Evolutionary conservation across 805 yeast genomes (phyloP).

Genomic region (Deakozyma indianensis): DNA sequence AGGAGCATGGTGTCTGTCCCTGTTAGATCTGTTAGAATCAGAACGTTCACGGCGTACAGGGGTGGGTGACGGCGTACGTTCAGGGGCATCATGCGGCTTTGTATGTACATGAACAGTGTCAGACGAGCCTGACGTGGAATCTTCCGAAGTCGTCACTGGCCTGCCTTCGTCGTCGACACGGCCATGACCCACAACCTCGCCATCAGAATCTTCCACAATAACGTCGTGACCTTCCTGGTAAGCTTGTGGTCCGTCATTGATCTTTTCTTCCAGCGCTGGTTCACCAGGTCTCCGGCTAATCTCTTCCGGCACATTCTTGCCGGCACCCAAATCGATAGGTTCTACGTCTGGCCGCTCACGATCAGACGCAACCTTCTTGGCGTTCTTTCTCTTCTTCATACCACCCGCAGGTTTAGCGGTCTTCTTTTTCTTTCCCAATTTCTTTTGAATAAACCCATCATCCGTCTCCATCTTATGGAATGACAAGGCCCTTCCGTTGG

Average conservation of each 20-base stretch:
- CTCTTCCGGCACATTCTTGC: constrained; percentile 23
- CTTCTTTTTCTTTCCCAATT: constrained; percentile 7
- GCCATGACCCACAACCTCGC: constrained; percentile 49
- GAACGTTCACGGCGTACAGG: not conserved
- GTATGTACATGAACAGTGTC: not conserved
- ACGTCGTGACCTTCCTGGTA: constrained; percentile 58
- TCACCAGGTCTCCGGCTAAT: constrained; percentile 23
- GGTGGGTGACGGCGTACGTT: constrained; percentile 14
- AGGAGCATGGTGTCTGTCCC: constrained; percentile 2
- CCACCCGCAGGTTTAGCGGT: constrained; percentile 14
- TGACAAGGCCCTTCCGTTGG: constrained; percentile 65
- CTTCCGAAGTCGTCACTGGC: not conserved
- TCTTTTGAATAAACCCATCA: constrained; percentile 16
- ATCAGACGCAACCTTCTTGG: constrained; percentile 2
- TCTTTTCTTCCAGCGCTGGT: constrained; percentile 10
- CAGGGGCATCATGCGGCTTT: constrained; percentile 11
- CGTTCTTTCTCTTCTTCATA: constrained; percentile 10
- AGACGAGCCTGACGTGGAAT: not conserved
- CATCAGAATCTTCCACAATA: constrained; percentile 69
- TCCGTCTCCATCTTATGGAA: constrained; percentile 69
- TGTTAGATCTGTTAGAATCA: not conserved
- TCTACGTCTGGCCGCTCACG: constrained; percentile 11
- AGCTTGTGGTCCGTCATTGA: constrained; percentile 24
- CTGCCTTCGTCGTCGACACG: constrained; percentile 1
- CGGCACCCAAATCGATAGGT: constrained; percentile 13